Base-by-base conservation (phyloP, 352 stramenopile species). In the Phytophthora pluvialis region DNA sequence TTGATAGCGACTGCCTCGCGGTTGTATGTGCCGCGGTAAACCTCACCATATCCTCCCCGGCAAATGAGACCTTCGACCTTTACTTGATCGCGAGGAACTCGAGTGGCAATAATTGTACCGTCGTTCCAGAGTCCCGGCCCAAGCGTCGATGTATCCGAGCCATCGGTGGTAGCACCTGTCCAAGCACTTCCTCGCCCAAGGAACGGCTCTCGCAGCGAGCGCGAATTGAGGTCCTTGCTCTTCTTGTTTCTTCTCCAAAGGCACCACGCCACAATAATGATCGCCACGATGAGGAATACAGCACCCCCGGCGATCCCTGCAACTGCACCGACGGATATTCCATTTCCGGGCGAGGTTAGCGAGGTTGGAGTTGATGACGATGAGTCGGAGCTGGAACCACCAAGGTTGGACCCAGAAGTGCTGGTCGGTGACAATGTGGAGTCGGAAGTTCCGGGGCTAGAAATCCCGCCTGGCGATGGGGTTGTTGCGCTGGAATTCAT, bases 1-100 rank as follows among this genome's bases (percentile, higher is more conserved):
- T 83, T 82, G 60, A 86, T 76, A 13, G 65, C 77, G 33, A 85
- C 73, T 0, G 21, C 21, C n/a, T 81, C 28, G 12, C 44, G 47
- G 21, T 66, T 64, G 50, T 81, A 86, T 25, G 26, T 61, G 7
- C 71, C 74, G 0, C 55, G 60, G 25, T 76, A 75, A 15, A 80
- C 74, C 56, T 76, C 57, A 13, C 70, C 74, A 38, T 65, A 78
- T 15, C 60, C 75, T 13, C 70, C 75, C 18, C 28, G 51, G 13
- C 1, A 59, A 15, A 45, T 56, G 5, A 36, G 3, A 56, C 11
- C 33, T 45, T 45, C 18, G 33, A 45, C 9, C 32, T n/a, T 9
- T 3, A 56, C 21, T 56, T 56, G 21, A 28, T 46, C 33, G 13
- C 33, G 48, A 16, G 48, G 48, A 44, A 56, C 15, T 10, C 48